A percentile compares a stretch with the other conserved stretches of the same genome.
phyloP scores from a whole-genome alignment of 768 basidiomycete genomes.

The Leccinum subtestaceum region DNA sequence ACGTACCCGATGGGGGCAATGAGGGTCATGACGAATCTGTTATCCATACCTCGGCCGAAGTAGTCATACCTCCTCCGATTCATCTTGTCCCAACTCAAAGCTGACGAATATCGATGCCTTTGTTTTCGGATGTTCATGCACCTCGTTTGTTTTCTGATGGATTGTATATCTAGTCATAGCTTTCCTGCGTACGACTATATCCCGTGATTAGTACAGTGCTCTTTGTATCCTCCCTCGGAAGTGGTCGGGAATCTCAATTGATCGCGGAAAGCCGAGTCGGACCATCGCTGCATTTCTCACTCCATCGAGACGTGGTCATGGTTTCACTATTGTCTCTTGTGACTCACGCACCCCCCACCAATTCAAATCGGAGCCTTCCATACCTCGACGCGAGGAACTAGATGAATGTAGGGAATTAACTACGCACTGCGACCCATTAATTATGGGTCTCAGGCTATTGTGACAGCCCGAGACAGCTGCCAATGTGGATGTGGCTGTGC shows the following conservation, averaged over 20 bases:
- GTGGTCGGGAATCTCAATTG: neutral
- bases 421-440: neutral
- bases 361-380: neutral
- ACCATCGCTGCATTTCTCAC: neutral
- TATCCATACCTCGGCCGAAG: neutral
- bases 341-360: neutral
- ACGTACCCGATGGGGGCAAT: neutral
- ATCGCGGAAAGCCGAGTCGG: neutral
- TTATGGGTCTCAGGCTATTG: neutral
- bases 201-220: too few relatives aligned
- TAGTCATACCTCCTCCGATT: neutral
- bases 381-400: too few relatives aligned
- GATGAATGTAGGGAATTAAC: too few relatives aligned
- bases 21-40: neutral
- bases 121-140: neutral
- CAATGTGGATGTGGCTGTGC: slow-evolving; percentile 21
- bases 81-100: neutral
- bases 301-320: neutral
- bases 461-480: neutral
- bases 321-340: slow-evolving; percentile 8
- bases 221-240: neutral
- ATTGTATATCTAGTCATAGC: neutral
- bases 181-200: neutral
- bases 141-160: neutral
- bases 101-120: slow-evolving; percentile 3